These are phyloP conservation scores for Epichloe aotearoae DNA, from an alignment of 2,329 filamentous ascomycete species.

Conservation along the genomic window DNA sequence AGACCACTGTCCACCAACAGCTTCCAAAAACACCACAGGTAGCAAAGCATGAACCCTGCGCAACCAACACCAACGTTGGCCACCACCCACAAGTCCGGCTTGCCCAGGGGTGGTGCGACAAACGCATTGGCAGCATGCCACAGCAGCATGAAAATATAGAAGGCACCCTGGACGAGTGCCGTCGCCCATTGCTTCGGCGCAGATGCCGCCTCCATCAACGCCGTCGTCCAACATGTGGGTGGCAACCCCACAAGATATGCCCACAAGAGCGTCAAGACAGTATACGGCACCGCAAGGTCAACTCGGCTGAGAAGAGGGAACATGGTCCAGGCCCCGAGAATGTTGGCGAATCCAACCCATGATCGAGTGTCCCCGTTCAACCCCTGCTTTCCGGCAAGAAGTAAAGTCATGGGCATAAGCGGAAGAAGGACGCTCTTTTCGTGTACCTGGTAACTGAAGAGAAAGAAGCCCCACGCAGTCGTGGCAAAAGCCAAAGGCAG, in stretches of 20 bases:
- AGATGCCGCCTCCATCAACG: constrained; percentile 38
- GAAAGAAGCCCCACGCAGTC: constrained; percentile 91
- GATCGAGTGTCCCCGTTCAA: constrained; percentile 63
- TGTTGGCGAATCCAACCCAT: constrained; percentile 94
- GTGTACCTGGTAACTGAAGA: constrained; percentile 96
- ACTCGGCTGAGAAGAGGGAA: constrained; percentile 82
- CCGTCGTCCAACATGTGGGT: constrained; percentile 58
- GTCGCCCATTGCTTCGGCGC: constrained; percentile 38
- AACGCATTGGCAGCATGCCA: constrained; percentile 73
- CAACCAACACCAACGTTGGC: constrained; percentile 79
- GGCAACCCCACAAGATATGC: constrained; percentile 81
- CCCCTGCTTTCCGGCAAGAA: constrained; percentile 67
- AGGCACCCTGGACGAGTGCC: constrained; percentile 54
- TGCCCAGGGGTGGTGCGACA: constrained; percentile 53
- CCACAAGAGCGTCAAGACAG: constrained; percentile 76
- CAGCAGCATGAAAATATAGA: constrained; percentile 62
- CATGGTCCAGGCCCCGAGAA: constrained; percentile 83
- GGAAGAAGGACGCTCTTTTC: constrained; percentile 94
- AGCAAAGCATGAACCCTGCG: constrained; percentile 73
- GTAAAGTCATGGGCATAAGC: constrained; percentile 80
- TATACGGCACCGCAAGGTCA: constrained; percentile 71
- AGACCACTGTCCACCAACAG: constrained; percentile 47
- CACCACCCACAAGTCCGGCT: constrained; percentile 92
- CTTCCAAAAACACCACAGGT: constrained; percentile 78
- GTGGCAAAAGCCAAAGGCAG: constrained; percentile 70